Evolutionary conservation across 495 filamentous ascomycete genomes (phyloP).

Genomic region (Bacidia gigantensis): DNA sequence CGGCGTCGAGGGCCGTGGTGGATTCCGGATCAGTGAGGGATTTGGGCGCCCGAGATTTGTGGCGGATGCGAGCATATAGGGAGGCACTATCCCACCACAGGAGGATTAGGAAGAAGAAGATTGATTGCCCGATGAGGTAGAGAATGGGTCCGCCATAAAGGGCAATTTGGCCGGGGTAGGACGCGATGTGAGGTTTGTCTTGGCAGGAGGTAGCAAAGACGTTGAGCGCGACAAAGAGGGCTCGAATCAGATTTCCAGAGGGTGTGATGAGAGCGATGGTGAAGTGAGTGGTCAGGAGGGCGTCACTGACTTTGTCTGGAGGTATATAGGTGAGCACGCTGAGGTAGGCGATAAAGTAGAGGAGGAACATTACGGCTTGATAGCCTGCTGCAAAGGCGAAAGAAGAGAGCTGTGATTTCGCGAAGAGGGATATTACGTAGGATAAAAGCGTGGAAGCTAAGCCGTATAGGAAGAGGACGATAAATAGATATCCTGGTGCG

Average conservation of each 20-base stretch:
- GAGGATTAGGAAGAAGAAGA: constrained; percentile 51
- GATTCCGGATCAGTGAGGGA: constrained; percentile 30
- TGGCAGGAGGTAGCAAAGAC: constrained; percentile 61
- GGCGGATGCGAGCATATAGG: constrained; percentile 30
- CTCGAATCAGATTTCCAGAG: constrained; percentile 49
- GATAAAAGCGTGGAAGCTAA: constrained; percentile 53
- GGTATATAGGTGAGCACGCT: constrained; percentile 53
- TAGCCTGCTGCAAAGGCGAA: constrained; percentile 63
- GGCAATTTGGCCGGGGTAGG: constrained; percentile 54
- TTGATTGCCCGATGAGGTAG: constrained; percentile 56
- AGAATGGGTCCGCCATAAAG: constrained; percentile 69
- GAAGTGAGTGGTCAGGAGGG: constrained; percentile 43
- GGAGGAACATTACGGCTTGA: constrained; percentile 57
- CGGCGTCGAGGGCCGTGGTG: constrained; percentile 29
- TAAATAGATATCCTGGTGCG: constrained; percentile 58
- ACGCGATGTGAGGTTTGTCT: constrained; percentile 38
- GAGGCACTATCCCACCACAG: constrained; percentile 60
- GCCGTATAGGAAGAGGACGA: constrained; percentile 63
- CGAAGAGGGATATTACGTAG: constrained; percentile 61
- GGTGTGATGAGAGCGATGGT: constrained; percentile 54
- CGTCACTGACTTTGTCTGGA: constrained; percentile 23
- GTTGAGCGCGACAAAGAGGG: constrained; percentile 63
- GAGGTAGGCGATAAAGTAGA: constrained; percentile 66
- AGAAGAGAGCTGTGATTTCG: constrained; percentile 53
- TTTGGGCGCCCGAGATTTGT: constrained; percentile 22